Evolutionary conservation across 2,329 filamentous ascomycete species (phyloP).

Genomic region (Alternaria rosae): DNA sequence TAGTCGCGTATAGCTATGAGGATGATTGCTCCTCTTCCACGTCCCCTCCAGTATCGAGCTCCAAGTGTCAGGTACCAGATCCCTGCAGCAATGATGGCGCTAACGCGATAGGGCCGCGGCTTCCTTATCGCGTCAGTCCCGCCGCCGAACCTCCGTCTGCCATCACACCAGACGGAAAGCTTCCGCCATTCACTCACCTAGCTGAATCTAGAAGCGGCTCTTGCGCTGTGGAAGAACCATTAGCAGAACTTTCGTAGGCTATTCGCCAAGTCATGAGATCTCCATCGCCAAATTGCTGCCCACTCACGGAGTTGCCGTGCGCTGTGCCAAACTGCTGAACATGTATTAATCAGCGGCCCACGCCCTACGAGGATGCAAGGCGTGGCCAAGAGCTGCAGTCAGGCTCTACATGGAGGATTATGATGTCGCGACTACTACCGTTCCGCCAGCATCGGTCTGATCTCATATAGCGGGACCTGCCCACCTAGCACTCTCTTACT

Average conservation of each 20-base stretch:
- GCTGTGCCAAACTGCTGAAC: not conserved
- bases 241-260: not conserved
- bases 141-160: slow-evolving; percentile 3
- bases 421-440: not conserved
- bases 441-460: not conserved
- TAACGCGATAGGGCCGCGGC: slow-evolving; percentile 4
- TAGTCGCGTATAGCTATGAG: not conserved
- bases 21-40: not conserved
- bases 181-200: not conserved
- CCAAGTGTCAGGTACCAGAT: slow-evolving; percentile 14
- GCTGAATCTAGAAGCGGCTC: not conserved
- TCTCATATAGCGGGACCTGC: not conserved
- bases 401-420: not conserved
- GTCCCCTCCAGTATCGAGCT: not conserved
- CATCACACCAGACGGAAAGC: slow-evolving; percentile 3
- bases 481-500: not conserved
- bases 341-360: not conserved
- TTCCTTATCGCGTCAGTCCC: slow-evolving; percentile 8
- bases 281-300: not conserved
- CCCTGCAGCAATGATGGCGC: slow-evolving; percentile 8
- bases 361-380: not conserved
- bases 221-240: not conserved
- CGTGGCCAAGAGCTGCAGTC: not conserved
- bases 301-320: not conserved
- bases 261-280: not conserved